phyloP scores from a whole-genome alignment of 1,284 basidiomycete species.

The Ceratobasidium sp. region DNA sequence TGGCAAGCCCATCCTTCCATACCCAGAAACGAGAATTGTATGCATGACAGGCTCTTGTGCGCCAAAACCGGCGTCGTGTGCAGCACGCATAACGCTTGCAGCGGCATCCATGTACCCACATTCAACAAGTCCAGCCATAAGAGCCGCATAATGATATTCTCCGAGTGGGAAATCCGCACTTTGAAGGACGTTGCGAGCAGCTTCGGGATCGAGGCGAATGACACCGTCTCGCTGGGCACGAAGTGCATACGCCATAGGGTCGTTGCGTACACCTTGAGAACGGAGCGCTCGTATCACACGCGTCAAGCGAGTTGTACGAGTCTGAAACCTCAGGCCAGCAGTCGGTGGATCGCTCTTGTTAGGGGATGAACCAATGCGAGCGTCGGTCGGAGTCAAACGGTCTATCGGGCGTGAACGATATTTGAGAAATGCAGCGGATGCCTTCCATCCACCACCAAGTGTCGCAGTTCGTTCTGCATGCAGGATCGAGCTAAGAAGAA shows the following conservation, averaged over 20 bases:
- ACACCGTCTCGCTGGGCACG: constrained; percentile 33
- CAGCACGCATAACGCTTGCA: constrained; percentile 10
- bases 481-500: constrained; percentile 23
- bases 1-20: constrained; percentile 36
- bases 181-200: constrained; percentile 15
- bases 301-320: neutral
- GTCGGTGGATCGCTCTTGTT: constrained; percentile 13
- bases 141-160: constrained; percentile 29
- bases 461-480: constrained; percentile 4
- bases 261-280: constrained; percentile 30
- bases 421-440: constrained; percentile 33
- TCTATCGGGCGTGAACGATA: constrained; percentile 7
- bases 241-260: constrained; percentile 23
- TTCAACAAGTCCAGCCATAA: constrained; percentile 29
- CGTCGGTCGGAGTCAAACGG: constrained; percentile 3
- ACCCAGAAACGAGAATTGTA: constrained; percentile 39
- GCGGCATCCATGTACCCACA: constrained; percentile 35
- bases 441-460: constrained; percentile 30
- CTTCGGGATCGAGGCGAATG: constrained; percentile 26
- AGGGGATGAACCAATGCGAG: constrained; percentile 3
- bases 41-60: constrained; percentile 15
- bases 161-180: constrained; percentile 20
- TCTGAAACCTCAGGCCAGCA: constrained; percentile 1
- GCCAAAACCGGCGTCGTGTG: constrained; percentile 15
- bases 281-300: constrained; percentile 14